Conservation (phyloP, 2,329 filamentous ascomycete species). For the Aspergillus aculeatus region DNA sequence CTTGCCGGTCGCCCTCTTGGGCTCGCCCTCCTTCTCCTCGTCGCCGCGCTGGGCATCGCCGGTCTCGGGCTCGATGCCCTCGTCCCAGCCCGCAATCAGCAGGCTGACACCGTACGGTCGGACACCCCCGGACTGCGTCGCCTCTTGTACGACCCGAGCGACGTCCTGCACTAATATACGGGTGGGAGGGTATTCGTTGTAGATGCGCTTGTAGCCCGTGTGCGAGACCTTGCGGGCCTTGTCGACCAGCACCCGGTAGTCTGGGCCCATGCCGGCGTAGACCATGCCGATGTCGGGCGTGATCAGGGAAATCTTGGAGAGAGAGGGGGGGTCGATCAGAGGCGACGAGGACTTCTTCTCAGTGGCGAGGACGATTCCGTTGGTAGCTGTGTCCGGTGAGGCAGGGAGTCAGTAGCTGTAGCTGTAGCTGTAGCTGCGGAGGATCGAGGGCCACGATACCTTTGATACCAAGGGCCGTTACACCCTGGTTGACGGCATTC, state of each 20-base stretch:
- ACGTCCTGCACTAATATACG: constrained; percentile 99
- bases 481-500: constrained; percentile 98
- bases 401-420: constrained; percentile 16
- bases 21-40: constrained; percentile 52
- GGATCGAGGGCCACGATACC: constrained; percentile 53
- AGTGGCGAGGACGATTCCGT: constrained; percentile 96
- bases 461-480: constrained; percentile 98
- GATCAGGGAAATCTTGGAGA: constrained; percentile 96
- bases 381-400: constrained; percentile 68
- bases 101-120: constrained; percentile 94
- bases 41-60: constrained; percentile 59
- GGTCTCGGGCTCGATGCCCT: constrained; percentile 85
- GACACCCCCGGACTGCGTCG: constrained; percentile 96
- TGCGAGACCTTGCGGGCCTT: constrained; percentile 97
- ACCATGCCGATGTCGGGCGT: constrained; percentile 99
- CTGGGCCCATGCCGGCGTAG: constrained; percentile 97
- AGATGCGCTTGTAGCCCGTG: constrained; percentile 98
- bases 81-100: constrained; percentile 95
- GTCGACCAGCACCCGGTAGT: constrained; percentile 96
- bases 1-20: constrained; percentile 75
- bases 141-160: constrained; percentile 96
- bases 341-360: constrained; percentile 99
- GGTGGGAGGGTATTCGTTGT: constrained; percentile 99
- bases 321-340: constrained; percentile 89
- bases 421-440: background rate